Base-by-base conservation (phyloP, 108 stramenopile species). In the Stephanodiscus minutulus region DNA sequence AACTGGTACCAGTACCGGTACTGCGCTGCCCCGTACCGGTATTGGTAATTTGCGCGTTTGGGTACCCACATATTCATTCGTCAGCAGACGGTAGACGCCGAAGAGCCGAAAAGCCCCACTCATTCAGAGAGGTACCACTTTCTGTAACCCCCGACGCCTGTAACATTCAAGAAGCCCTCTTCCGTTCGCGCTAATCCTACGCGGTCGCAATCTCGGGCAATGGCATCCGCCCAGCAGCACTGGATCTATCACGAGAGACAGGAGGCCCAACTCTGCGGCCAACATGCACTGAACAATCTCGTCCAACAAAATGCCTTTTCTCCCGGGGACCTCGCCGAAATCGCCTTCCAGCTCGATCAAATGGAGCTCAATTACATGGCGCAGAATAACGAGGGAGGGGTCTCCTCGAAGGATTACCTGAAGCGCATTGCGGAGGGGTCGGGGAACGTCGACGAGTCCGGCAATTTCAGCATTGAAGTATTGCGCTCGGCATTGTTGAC, bases 221-320 rank as follows among this genome's bases (percentile, higher is more conserved):
- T 50, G 36, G 11, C 36, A 25, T 20, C 54, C 43, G 28, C 73
- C 47, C 48, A 65, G 11, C 64, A 81, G 20, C 65, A 77, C 44
- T 93, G 90, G 85, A 84, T 97, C 33, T 97, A 97, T 57, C 94
- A 97, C 68, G 96, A 97, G 49, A 88, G 89, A 25, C 96, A 97
- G 77, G 76, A 93, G 44, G 82, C 90, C 28, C 62, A 82, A 28
- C 84, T 97, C 6, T 97, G 96, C 68, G 96, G 96, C 13, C 96
- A 97, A 82, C 96, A 97, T 72, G 89, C 90, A 9, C 72, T 97
- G 76, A 97, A 97, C 72, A 95, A 95, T 66, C 83, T 97, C 8
- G 77, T 94, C 28, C 93, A 94, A 70, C 77, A 64, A 18, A 58
- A 79, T 31, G 83, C 63, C 27, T 97, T 95, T 70, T 62, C 82